phyloP scores from a whole-genome alignment of 768 basidiomycete species.

The Russula abietina region DNA sequence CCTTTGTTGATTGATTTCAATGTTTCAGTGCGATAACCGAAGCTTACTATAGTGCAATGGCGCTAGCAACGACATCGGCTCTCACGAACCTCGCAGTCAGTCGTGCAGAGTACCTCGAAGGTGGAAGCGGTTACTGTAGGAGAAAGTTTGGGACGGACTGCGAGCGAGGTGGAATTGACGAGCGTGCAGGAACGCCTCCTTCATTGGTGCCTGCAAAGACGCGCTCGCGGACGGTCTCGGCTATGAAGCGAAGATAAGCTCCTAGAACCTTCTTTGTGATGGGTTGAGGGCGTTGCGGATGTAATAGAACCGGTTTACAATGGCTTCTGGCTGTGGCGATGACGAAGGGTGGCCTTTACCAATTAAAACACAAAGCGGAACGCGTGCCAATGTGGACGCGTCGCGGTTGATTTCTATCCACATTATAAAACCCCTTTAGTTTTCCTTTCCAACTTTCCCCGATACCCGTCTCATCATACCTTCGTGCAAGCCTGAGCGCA shows the following conservation, averaged over 20 bases:
- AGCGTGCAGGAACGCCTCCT: constrained; percentile 6
- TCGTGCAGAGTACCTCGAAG: constrained; percentile 78
- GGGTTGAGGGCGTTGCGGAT: constrained; percentile 7
- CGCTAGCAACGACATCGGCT: constrained; percentile 48
- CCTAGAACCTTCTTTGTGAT: background rate
- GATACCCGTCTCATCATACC: constrained; percentile 18
- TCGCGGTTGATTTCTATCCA: constrained; percentile 20
- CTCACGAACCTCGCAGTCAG: constrained; percentile 57
- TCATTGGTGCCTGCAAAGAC: constrained; percentile 2
- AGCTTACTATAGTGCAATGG: constrained; percentile 54
- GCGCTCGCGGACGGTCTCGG: constrained; percentile 23
- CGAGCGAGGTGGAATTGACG: constrained; percentile 19
- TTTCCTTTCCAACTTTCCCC: constrained; percentile 5
- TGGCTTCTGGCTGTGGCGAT: background rate
- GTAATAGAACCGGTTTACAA: constrained; percentile 6
- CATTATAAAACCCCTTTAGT: constrained; percentile 14
- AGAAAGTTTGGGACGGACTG: constrained; percentile 49
- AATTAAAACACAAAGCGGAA: background rate
- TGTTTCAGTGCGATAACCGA: constrained; percentile 54
- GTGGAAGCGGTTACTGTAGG: constrained; percentile 67
- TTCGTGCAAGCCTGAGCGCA: background rate
- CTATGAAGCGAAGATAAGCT: constrained; percentile 22
- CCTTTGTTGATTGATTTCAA: background rate
- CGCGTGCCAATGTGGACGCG: constrained; percentile 22
- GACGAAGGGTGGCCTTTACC: background rate